Evolutionary conservation across 1,139 yeast genomes (phyloP).

Genomic region (Pichia sp.): DNA sequence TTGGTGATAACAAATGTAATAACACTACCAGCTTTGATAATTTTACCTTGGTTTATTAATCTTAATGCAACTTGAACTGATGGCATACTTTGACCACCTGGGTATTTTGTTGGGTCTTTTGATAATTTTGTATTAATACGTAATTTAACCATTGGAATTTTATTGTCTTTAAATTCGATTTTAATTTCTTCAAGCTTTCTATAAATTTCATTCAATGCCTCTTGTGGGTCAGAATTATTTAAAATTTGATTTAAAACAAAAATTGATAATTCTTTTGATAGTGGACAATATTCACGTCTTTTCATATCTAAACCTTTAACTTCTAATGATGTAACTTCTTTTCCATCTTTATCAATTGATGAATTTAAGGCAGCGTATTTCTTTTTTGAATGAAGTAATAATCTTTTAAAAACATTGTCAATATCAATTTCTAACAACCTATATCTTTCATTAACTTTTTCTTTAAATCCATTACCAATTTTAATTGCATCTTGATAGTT

Average conservation of each 20-base stretch:
- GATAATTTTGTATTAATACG: constrained; percentile 70
- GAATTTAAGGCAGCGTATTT: constrained; percentile 87
- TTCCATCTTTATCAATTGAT: constrained; percentile 39
- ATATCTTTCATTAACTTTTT: constrained; percentile 82
- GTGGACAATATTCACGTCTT: constrained; percentile 92
- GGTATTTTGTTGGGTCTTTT: constrained; percentile 68
- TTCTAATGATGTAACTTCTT: constrained; percentile 56
- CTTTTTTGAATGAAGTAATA: constrained; percentile 90
- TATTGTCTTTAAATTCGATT: constrained; percentile 50
- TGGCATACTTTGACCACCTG: constrained; percentile 80
- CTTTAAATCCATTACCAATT: constrained; percentile 81
- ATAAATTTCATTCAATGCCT: constrained; percentile 67
- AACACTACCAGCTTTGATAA: constrained; percentile 83
- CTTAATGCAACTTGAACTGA: constrained; percentile 90
- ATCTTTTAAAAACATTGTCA: constrained; percentile 83
- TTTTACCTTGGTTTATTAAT: constrained; percentile 71
- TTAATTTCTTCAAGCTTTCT: constrained; percentile 61
- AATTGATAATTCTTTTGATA: constrained; percentile 82
- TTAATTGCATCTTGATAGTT: constrained; percentile 65
- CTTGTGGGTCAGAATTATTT: constrained; percentile 71
- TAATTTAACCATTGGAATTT: constrained; percentile 58
- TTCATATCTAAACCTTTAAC: constrained; percentile 96
- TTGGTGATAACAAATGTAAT: constrained; percentile 74
- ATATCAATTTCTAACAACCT: constrained; percentile 85
- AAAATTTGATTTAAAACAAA: constrained; percentile 68